Percentiles rank a stretch among this genome's conserved stretches.
These are phyloP conservation scores for Clavispora santaluciae DNA, from an alignment of 805 yeast species.

Conservation along the genomic window DNA sequence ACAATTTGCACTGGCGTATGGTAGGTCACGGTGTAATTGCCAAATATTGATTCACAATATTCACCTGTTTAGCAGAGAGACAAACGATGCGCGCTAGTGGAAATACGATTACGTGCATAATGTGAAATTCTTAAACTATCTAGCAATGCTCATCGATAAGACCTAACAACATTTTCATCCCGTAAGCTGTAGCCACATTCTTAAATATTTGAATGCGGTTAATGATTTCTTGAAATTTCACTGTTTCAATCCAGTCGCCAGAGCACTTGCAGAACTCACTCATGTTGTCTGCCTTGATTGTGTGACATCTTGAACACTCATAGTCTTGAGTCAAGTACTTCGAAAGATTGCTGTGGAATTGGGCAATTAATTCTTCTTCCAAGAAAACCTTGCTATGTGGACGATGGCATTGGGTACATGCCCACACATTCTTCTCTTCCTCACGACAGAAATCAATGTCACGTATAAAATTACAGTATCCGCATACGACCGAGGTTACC, in stretches of 20 bases:
- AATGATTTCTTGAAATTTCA: slow-evolving; percentile 41
- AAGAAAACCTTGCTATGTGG: slow-evolving; percentile 61
- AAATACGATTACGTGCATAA: neutral
- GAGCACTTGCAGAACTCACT: slow-evolving; percentile 80
- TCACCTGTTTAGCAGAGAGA: too few relatives aligned
- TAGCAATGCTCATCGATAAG: slow-evolving; percentile 22
- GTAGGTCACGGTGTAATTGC: too few relatives aligned
- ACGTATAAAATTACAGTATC: slow-evolving; percentile 65
- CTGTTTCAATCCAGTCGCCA: slow-evolving; percentile 71
- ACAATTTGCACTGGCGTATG: too few relatives aligned
- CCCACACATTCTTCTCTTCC: slow-evolving; percentile 47
- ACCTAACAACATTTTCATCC: slow-evolving; percentile 49
- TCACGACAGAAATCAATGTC: slow-evolving; percentile 83
- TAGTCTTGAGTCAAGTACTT: slow-evolving; percentile 74
- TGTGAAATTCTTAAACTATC: neutral
- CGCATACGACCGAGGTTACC: slow-evolving; percentile 70
- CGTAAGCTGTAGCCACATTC: slow-evolving; percentile 57
- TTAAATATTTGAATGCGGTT: slow-evolving; percentile 45
- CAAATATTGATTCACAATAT: neutral
- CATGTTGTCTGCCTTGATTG: slow-evolving; percentile 62
- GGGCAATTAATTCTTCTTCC: slow-evolving; percentile 75
- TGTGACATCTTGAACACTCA: slow-evolving; percentile 72
- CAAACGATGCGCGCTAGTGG: neutral
- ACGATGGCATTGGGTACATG: slow-evolving; percentile 62
- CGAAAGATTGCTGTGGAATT: slow-evolving; percentile 51